Evolutionary conservation across 2,329 filamentous ascomycete species (phyloP).

Genomic region (Parafenestella ontariensis): DNA sequence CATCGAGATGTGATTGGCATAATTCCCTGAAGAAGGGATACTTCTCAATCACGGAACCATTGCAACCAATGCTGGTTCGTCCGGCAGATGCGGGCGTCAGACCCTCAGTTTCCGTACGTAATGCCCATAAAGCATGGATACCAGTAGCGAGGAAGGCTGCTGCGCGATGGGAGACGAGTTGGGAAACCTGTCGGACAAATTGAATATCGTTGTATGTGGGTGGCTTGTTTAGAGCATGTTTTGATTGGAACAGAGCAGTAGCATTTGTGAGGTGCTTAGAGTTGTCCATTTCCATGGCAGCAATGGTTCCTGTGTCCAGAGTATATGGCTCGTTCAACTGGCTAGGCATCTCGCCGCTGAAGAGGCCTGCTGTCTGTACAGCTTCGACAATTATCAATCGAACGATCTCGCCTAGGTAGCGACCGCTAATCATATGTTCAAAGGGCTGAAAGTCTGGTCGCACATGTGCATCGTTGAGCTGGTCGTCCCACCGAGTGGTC

Average conservation of each 20-base stretch:
- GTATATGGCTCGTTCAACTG: conserved; percentile 64
- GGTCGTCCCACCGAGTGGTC: conserved; percentile 67
- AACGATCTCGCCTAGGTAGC: conserved; percentile 69
- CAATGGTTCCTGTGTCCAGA: conserved; percentile 65
- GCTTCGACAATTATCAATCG: conserved; percentile 68
- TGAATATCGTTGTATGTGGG: conserved; percentile 59
- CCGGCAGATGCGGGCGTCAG: conserved; percentile 44
- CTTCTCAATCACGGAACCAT: conserved; percentile 79
- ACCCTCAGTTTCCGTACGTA: conserved; percentile 60
- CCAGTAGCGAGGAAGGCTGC: conserved; percentile 68
- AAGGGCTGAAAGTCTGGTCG: conserved; percentile 70
- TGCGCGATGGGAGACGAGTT: conserved; percentile 64
- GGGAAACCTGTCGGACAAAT: conserved; percentile 62
- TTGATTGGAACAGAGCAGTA: conserved; percentile 57
- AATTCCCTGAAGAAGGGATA: conserved; percentile 71
- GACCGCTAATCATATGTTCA: conserved; percentile 69
- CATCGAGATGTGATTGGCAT: conserved; percentile 70
- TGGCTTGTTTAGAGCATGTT: conserved; percentile 57
- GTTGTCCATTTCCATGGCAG: conserved; percentile 61
- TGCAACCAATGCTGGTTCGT: conserved; percentile 69
- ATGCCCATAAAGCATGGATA: conserved; percentile 67
- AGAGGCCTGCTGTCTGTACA: conserved; percentile 62
- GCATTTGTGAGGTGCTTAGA: conserved; percentile 50
- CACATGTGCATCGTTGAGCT: conserved; percentile 63
- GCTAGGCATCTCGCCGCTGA: conserved; percentile 64